A percentile compares a stretch with the other conserved stretches of the same genome.
phyloP scores from a whole-genome alignment of 768 basidiomycete genomes.

The Lentinula edodes region DNA sequence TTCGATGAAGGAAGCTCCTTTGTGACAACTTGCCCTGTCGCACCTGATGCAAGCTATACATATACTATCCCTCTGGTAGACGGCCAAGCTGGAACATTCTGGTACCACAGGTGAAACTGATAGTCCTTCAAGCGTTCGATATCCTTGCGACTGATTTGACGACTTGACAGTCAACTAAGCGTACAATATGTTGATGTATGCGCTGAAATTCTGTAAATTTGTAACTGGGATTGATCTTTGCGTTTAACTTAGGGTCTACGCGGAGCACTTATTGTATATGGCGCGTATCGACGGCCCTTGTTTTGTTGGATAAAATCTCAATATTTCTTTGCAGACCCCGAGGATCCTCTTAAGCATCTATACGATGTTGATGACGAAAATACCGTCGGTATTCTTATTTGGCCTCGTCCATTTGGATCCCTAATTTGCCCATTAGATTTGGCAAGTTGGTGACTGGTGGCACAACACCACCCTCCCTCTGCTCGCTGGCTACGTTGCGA shows the following conservation, averaged over 20 bases:
- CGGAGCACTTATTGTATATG: constrained; percentile 27
- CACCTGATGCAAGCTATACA: constrained; percentile 28
- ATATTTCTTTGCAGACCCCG: constrained; percentile 17
- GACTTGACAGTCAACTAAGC: constrained; percentile 15
- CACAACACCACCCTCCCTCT: constrained; percentile 17
- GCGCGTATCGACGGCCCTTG: constrained; percentile 14
- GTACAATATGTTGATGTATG: constrained; percentile 25
- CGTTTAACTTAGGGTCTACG: constrained; percentile 20
- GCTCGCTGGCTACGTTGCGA: constrained; percentile 17
- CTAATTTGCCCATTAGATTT: constrained; percentile 1
- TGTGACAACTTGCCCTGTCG: constrained; percentile 39
- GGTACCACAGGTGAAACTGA: constrained; percentile 23
- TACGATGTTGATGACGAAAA: constrained; percentile 41
- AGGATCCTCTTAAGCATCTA: constrained; percentile 34
- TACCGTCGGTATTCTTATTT: neutral
- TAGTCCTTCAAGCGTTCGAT: constrained; percentile 1
- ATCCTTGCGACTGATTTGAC: neutral
- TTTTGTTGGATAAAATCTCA: neutral
- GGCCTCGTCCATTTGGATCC: too few relatives aligned
- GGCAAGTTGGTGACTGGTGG: constrained; percentile 16
- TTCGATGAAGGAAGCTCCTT: constrained; percentile 33
- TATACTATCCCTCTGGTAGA: constrained; percentile 27
- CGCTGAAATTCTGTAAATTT: neutral
- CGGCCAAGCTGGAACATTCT: constrained; percentile 36
- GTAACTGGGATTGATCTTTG: neutral